Base-by-base conservation (phyloP, 2,329 filamentous ascomycete genomes). In the Monosporascus cannonballus region DNA sequence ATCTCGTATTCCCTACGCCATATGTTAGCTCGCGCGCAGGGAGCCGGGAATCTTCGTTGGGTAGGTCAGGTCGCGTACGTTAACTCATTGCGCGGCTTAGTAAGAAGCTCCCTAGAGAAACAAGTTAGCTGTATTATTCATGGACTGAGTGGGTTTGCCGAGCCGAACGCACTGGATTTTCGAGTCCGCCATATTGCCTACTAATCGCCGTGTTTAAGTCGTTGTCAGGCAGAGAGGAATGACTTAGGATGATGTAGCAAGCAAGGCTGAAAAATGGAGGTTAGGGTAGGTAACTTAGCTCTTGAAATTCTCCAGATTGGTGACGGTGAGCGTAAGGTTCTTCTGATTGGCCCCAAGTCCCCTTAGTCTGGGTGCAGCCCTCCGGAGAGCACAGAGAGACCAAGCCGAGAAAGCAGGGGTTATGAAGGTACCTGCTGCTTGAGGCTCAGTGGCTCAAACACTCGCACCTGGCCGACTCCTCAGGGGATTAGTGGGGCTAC, bases 41-140 rank as follows among this genome's bases (percentile, higher is more conserved):
- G 39, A 17, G 14, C 44, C 58, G 46, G 49, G 54, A 38, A 53
- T 51, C 50, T 51, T 54, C 44, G 52, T 44, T 34, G 30, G 30
- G 39, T 44, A 39, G 46, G 54, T 46, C 48, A 41, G 42, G 22
- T 18, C 54, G 80, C 87, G 64, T 84, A 95, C 90, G 91, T 96
- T 74, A 96, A 87, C 70, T 96, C 92, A 67, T 80, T 84, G 73
- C 90, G 89, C 60, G 90, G 86, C 81, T 96, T 96, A 71, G 83
- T 86, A 60, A 95, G 84, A 66, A 96, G 84, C 73, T 96, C 91
- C 74, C 90, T 95, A 69, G 55, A 54, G 17, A 49, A 42, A 24
- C 25, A 48, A 47, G 61, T 73, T 65, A 74, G 69, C 54, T 41
- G 56, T 57, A 39, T 46, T 49, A 30, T 20, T 15, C 45, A 53